Evolutionary conservation across 768 basidiomycete species (phyloP).

Genomic region (Phaffia australis): DNA sequence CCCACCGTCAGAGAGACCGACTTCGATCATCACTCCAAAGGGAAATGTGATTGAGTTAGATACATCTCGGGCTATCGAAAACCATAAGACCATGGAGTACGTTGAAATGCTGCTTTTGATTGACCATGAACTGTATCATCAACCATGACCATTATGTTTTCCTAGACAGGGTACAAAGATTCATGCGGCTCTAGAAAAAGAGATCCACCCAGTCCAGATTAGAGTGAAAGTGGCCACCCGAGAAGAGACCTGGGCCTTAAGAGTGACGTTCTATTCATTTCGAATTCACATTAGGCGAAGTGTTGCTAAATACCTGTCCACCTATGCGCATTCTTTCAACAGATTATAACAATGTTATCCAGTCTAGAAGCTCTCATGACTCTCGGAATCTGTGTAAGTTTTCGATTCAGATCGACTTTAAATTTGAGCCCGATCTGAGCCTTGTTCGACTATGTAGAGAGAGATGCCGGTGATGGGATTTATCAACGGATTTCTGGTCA

Average conservation of each 20-base stretch:
- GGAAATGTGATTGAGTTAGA: conserved; percentile 37
- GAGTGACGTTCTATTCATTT: neutral
- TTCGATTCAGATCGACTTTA: neutral
- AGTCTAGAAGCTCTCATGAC: conserved; percentile 13
- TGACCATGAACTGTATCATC: neutral
- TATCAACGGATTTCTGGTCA: conserved; percentile 17
- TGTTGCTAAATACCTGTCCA: too few relatives aligned
- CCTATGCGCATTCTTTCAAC: neutral
- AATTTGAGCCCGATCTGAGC: neutral
- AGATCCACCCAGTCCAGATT: conserved; percentile 24
- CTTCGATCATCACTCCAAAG: conserved; percentile 30
- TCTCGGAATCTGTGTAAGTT: conserved; percentile 20
- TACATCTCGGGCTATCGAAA: conserved; percentile 33
- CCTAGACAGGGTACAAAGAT: conserved; percentile 16
- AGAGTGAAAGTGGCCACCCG: conserved; percentile 6
- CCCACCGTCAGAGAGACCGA: conserved; percentile 33
- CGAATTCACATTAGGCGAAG: too few relatives aligned
- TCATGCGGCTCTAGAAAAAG: conserved; percentile 16
- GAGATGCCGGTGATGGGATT: conserved; percentile 26
- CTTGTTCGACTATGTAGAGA: neutral
- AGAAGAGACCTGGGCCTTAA: conserved; percentile 20
- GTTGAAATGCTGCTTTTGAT: neutral
- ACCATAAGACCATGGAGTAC: conserved; percentile 36
- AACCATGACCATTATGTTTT: neutral
- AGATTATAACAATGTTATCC: conserved; percentile 21